Evolutionary conservation across 441 rosid genomes (phyloP).

Genomic region (Dalechampia spathulata): DNA sequence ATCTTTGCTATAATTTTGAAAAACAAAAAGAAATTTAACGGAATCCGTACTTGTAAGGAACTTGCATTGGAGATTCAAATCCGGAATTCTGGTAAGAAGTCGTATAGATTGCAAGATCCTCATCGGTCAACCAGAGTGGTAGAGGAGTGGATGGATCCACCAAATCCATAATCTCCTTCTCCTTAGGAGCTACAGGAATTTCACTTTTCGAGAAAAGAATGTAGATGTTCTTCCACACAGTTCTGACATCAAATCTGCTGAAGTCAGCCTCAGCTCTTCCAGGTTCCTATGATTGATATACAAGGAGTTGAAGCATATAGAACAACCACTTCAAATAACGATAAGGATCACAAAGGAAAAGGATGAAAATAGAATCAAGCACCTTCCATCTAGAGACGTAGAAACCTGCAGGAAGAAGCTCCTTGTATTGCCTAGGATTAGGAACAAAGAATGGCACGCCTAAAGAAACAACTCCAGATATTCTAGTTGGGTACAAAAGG

Average conservation of each 20-base stretch:
- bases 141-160: constrained; percentile 24
- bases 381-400: constrained; percentile 35
- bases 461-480: constrained; percentile 25
- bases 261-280: constrained; percentile 30
- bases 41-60: constrained; percentile 20
- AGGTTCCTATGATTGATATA: constrained; percentile 11
- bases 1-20: not conserved
- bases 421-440: constrained; percentile 8
- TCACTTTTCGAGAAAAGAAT: constrained; percentile 31
- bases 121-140: constrained; percentile 22
- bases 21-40: not conserved
- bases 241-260: constrained; percentile 18
- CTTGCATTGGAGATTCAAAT: constrained; percentile 24
- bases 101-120: constrained; percentile 20
- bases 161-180: constrained; percentile 32
- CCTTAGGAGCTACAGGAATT: constrained; percentile 23
- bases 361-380: not conserved
- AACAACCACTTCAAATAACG: too few species aligned
- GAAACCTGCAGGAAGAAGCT: constrained; percentile 32
- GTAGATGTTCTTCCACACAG: constrained; percentile 23
- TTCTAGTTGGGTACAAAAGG: constrained; percentile 23
- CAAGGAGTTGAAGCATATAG: too few species aligned
- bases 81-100: constrained; percentile 27
- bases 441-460: constrained; percentile 32
- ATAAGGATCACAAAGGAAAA: too few species aligned